phyloP scores from a whole-genome alignment of 306 rosid species.

The Biancaea sappan region DNA sequence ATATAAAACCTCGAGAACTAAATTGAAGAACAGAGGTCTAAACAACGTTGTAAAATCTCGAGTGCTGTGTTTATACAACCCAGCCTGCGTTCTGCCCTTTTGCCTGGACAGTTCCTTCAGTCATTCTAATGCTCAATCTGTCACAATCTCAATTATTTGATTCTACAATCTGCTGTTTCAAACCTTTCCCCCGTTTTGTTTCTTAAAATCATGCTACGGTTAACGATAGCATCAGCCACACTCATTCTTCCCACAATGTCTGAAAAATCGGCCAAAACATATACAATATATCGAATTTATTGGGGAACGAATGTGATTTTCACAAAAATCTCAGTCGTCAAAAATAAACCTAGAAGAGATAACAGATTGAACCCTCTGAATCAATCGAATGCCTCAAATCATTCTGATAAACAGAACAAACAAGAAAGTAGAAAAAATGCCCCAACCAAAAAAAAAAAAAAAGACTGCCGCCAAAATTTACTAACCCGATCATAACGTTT shows the following conservation, averaged over 20 bases:
- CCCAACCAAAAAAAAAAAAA: not conserved
- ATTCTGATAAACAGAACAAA: not conserved
- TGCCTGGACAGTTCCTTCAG: slow-evolving; percentile 7
- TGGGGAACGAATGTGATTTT: not conserved
- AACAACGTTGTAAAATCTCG: slow-evolving; percentile 6
- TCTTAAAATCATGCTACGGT: not conserved
- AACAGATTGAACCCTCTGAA: slow-evolving; percentile 6
- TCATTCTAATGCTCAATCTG: not conserved
- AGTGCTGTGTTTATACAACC: not conserved
- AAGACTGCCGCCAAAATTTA: not conserved
- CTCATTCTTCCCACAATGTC: slow-evolving; percentile 11
- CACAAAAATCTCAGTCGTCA: slow-evolving; percentile 14
- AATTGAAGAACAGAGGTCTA: not conserved
- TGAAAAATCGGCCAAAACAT: not conserved
- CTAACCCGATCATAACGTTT: slow-evolving; percentile 43
- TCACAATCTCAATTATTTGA: not conserved
- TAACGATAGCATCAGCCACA: not conserved
- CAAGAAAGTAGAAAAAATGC: not conserved
- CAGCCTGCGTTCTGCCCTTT: not conserved
- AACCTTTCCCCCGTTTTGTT: not conserved
- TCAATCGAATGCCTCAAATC: slow-evolving; percentile 15
- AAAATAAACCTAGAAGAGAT: slow-evolving; percentile 17
- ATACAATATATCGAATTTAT: not conserved
- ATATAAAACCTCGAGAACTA: not conserved
- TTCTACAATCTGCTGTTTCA: not conserved